Evolutionary conservation across 345 rosid genomes (phyloP).

Genomic region (Turnera subulata): DNA sequence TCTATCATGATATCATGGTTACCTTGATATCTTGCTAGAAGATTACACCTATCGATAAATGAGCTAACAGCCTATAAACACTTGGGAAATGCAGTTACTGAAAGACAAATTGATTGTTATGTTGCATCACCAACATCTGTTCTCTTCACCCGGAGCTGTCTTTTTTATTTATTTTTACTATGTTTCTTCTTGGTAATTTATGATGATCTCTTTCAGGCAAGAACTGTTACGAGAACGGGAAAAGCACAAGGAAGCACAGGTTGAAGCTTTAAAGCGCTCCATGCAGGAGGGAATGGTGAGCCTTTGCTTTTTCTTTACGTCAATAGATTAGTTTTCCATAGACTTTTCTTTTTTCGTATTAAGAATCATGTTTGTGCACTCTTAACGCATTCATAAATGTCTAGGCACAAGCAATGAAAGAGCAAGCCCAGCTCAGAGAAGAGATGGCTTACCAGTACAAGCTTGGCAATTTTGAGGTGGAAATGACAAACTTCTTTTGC

Average conservation of each 20-base stretch:
- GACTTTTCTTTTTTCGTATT: not conserved
- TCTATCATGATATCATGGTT: too few relatives aligned
- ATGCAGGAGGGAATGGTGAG: conserved; percentile 99
- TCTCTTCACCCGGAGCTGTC: not conserved
- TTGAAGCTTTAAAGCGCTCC: conserved; percentile 59
- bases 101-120: not conserved
- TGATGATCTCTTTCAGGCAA: conserved; percentile 40
- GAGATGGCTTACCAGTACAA: conserved; percentile 94
- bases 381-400: not conserved
- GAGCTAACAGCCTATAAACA: too few relatives aligned
- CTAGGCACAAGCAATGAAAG: conserved; percentile 96
- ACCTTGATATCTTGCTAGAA: too few relatives aligned
- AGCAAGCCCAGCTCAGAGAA: conserved; percentile 83
- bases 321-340: not conserved
- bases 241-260: conserved; percentile 84
- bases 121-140: not conserved
- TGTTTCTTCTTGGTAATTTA: not conserved
- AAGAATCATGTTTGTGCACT: conserved; percentile 1
- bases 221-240: conserved; percentile 75
- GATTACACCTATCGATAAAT: too few relatives aligned
- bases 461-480: conserved; percentile 87
- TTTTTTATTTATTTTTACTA: not conserved
- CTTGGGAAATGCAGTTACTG: not conserved
- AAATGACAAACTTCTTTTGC: conserved; percentile 1
- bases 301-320: not conserved